Base-by-base conservation (phyloP, 108 stramenopile species). In the Nitzschia palea region DNA sequence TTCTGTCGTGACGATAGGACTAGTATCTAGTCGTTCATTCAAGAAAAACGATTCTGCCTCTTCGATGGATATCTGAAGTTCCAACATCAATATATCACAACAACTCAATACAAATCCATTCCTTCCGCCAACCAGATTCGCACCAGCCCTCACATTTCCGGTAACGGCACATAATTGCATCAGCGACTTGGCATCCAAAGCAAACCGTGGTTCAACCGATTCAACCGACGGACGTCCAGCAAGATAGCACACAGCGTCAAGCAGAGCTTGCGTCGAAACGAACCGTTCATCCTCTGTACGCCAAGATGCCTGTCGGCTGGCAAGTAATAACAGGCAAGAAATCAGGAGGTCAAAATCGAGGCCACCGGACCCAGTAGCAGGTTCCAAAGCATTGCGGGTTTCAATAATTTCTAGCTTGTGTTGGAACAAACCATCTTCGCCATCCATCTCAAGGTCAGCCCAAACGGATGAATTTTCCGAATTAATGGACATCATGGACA, bases 271-370 rank as follows among this genome's bases (percentile, higher is more conserved):
- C 0, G 86, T 87, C 6, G 78, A 70, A 34, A 83, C 62, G 25
- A 48, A 50, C 3, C 30, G 29, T 26, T 65, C 64, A 22, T 54
- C 51, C 2, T 44, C 35, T n/a, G 20, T 27, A 27, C 40, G 62
- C 86, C 89, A 90, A 35, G 73, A 52, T 32, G 32, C 40, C 20
- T 71, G 48, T 25, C 81, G 80, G 17, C 42, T 15, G 37, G 71
- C 42, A 18, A 94, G 62, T 33, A 87, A 37, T 10, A 94, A 74
- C 15, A 94, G 54, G 10, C 80, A 79, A 31, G 87, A 75, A 48
- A 94, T 84, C 62, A 89, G 33, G 17, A 94, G 62, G 50, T 94
- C 86, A 75, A 81, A 88, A 66, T 94, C 93, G 55, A 91, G 40
- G 1, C 89, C 83, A 37, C 75, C 78, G 51, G 54, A 69, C 28